Evolutionary conservation across 495 filamentous ascomycete genomes (phyloP), one percentile per base, ranked within the genome.

Genomic region (Lepidopterella palustris): DNA sequence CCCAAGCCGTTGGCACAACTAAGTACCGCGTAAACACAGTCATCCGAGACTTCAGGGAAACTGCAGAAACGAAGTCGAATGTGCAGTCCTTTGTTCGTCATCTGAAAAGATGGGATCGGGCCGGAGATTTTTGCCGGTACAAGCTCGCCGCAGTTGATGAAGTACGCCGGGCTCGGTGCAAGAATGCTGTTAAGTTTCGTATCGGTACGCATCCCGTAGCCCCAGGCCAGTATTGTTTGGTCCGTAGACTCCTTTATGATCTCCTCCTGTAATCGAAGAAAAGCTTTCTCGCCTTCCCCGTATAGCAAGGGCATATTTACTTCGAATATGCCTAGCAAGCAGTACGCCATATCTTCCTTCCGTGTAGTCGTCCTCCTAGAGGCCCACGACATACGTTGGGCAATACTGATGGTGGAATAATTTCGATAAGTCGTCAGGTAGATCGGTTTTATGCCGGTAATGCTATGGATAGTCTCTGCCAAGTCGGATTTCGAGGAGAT

Each of bases 221-320:
- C 35, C 45, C 45, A 49, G 3, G 45, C 45, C 3, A 49, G 24
- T 4, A 49, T 13, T 4, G 45, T 20, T 23, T 49, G 45, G 11
- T 49, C 45, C 3, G 1, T 2, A 11, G 45, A 49, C 11, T 31
- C 31, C 40, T 63, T 59, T 48, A 66, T 55, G 32, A 66, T 66
- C 31, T 65, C 59, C 47, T 66, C 59, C 29, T 66, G 63, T 1
- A 66, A 45, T 6, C 63, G 23, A 0, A 59, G 8, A 28, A 66
- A 66, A 3, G 59, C 63, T 27, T 58, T 62, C 23, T 62, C 47
- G 0, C 63, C 63, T 52, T 66, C 63, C 13, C 63, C 59, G 47
- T 66, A 66, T 11, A 66, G 48, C 27, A 66, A 18, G 21, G 59
- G 59, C 63, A 66, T 66, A 27, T 59, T 62, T 11, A 67, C 49